Evolutionary conservation across 2,329 filamentous ascomycete species (phyloP).

Genomic region (Bipolaris gigantea): DNA sequence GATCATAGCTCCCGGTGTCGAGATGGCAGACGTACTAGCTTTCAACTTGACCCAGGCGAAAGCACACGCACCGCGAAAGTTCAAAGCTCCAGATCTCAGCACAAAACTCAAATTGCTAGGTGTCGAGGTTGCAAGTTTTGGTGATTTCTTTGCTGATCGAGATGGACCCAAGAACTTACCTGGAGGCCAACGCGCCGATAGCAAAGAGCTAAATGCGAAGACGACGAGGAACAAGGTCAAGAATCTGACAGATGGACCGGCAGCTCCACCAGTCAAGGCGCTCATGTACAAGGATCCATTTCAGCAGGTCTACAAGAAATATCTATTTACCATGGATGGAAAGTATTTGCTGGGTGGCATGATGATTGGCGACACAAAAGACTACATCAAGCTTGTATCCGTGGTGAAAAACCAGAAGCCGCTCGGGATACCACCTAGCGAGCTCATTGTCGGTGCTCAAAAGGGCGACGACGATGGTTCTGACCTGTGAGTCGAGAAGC

Average conservation of each 20-base stretch:
- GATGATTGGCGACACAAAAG: constrained; percentile 93
- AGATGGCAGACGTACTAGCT: constrained; percentile 89
- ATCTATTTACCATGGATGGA: constrained; percentile 84
- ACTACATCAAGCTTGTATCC: constrained; percentile 86
- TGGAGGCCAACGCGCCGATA: constrained; percentile 53
- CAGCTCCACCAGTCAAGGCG: constrained; percentile 70
- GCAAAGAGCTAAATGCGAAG: constrained; percentile 46
- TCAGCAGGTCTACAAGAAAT: constrained; percentile 88
- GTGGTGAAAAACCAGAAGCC: constrained; percentile 83
- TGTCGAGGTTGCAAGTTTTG: constrained; percentile 89
- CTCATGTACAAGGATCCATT: constrained; percentile 90
- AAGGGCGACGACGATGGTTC: constrained; percentile 75
- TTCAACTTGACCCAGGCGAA: constrained; percentile 89
- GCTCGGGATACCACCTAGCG: constrained; percentile 74
- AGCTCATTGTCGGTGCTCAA: constrained; percentile 79
- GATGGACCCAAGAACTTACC: constrained; percentile 80
- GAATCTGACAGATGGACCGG: constrained; percentile 57
- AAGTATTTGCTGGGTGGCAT: constrained; percentile 92
- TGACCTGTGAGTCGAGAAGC: constrained; percentile 59
- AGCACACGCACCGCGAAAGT: constrained; percentile 67
- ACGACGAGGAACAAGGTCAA: constrained; percentile 51
- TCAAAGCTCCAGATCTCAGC: constrained; percentile 83
- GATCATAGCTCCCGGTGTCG: constrained; percentile 84
- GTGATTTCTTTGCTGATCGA: constrained; percentile 88
- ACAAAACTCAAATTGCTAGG: constrained; percentile 89